Evolutionary conservation across 1,284 basidiomycete genomes (phyloP), one percentile per base, ranked within the genome.

Genomic region (Cystobasidium slooffiae): DNA sequence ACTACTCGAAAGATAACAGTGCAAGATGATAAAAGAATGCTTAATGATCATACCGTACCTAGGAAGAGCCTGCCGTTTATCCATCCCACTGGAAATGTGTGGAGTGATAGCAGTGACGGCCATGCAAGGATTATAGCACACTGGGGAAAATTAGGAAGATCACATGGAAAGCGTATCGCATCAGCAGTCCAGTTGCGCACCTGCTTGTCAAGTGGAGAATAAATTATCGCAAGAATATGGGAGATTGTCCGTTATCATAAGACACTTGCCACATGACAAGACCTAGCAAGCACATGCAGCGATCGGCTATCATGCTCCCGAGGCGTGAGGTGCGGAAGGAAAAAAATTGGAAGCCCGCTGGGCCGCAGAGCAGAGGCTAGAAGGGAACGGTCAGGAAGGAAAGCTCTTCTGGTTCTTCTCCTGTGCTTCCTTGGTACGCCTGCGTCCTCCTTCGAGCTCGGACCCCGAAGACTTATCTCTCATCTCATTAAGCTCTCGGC

Each of bases 271-370:
- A 63, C 61, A 63, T 63, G 61, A 22, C 44, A 63, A 63, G 47
- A 20, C 4, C 18, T 44, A 8, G 5, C 20, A 24, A 63, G 18
- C 61, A 63, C 47, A 44, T 63, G 61, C 61, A 31, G 41, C 20
- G 61, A 63, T 63, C 61, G 61, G 44, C 44, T 63, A 63, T 63
- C 61, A 63, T 20, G 61, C 44, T 41, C 20, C 43, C 61, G 61
- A 63, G 61, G 44, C 61, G 10, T 51, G 44, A 31, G 43, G 22
- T 37, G 47, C 61, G 61, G 61, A 63, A 63, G 61, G 61, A 63
- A 63, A 63, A 63, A 59, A 63, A 63, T 39, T 22, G 31, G 44
- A 44, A 22, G 47, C 61, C 61, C 43, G 61, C 20, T 47, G 31
- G 47, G 20, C 44, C n/a, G 61, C 22, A 51, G 24, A 22, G 8